Evolutionary conservation across 352 stramenopile genomes (phyloP).

Genomic region (Pythium sp.): DNA sequence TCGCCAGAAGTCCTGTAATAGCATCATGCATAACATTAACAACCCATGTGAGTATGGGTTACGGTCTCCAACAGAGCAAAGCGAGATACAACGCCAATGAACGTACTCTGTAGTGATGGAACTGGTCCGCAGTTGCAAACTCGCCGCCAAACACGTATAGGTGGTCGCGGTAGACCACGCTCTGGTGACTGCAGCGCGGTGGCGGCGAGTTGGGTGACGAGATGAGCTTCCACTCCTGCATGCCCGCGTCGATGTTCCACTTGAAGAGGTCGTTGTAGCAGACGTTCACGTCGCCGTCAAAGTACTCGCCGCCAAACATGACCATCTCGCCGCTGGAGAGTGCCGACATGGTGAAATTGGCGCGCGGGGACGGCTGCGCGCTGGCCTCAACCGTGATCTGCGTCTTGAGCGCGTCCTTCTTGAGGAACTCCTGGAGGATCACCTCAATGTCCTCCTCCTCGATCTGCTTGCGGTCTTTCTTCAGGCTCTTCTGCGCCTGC

Average conservation of each 20-base stretch:
- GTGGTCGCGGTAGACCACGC: conserved; percentile 92
- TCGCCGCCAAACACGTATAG: conserved; percentile 98
- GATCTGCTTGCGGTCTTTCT: conserved; percentile 76
- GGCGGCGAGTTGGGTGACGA: conserved; percentile 85
- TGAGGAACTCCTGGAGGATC: conserved; percentile 76
- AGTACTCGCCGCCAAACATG: conserved; percentile 98
- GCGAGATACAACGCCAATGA: not conserved
- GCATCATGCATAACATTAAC: not conserved
- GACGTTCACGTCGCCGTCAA: conserved; percentile 94
- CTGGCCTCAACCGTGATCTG: conserved; percentile 53
- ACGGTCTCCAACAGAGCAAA: not conserved
- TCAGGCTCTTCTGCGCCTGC: conserved; percentile 64
- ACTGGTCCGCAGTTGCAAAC: conserved; percentile 95
- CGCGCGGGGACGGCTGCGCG: conserved; percentile 58
- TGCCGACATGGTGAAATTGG: conserved; percentile 79
- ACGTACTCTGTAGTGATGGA: conserved; percentile 94
- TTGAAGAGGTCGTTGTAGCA: conserved; percentile 96
- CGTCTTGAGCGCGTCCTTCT: conserved; percentile 70
- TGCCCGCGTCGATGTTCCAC: conserved; percentile 86
- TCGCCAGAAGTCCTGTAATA: conserved; percentile 79
- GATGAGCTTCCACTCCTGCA: conserved; percentile 82
- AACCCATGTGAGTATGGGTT: not conserved
- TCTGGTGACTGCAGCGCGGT: conserved; percentile 94
- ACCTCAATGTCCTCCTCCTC: conserved; percentile 84
- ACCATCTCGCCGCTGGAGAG: conserved; percentile 80